phyloP scores from a whole-genome alignment of 768 basidiomycete genomes.

The Erythrobasidium yunnanense region DNA sequence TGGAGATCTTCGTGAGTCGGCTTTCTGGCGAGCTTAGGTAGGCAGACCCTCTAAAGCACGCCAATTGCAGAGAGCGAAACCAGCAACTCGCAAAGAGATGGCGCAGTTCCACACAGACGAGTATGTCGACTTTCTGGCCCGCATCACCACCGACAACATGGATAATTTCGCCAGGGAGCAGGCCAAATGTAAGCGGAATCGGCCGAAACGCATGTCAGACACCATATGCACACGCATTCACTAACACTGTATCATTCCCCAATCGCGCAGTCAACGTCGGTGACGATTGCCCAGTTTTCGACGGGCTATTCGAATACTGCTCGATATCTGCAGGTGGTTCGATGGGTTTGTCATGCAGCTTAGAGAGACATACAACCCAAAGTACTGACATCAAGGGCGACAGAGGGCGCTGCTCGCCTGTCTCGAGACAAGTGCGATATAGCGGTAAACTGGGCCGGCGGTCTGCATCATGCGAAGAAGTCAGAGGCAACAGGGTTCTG shows the following conservation, averaged over 20 bases:
- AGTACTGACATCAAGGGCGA: background rate
- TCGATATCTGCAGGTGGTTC: slow-evolving; percentile 99
- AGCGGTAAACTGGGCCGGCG: slow-evolving; percentile 98
- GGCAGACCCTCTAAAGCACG: background rate
- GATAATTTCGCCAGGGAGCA: slow-evolving; percentile 85
- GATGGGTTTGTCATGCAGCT: slow-evolving; percentile 64
- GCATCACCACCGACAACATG: slow-evolving; percentile 92
- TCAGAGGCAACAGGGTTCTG: slow-evolving; percentile 98
- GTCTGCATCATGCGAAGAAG: slow-evolving; percentile 97
- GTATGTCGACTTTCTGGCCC: slow-evolving; percentile 90
- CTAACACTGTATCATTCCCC: background rate
- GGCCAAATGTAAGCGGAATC: slow-evolving; percentile 73
- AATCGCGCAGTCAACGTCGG: slow-evolving; percentile 69
- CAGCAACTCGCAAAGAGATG: slow-evolving; percentile 98
- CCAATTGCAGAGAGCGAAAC: slow-evolving; percentile 76
- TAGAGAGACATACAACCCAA: no score
- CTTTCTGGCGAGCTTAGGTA: background rate
- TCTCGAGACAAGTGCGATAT: slow-evolving; percentile 97
- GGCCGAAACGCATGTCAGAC: background rate
- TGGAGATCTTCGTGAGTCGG: slow-evolving; percentile 92
- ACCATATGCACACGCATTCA: background rate
- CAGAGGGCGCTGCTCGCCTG: slow-evolving; percentile 91
- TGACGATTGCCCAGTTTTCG: slow-evolving; percentile 97
- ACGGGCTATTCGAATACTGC: slow-evolving; percentile 96
- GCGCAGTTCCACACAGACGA: slow-evolving; percentile 98